Conservation (phyloP, 768 basidiomycete species). For the Mrakia gelida region DNA sequence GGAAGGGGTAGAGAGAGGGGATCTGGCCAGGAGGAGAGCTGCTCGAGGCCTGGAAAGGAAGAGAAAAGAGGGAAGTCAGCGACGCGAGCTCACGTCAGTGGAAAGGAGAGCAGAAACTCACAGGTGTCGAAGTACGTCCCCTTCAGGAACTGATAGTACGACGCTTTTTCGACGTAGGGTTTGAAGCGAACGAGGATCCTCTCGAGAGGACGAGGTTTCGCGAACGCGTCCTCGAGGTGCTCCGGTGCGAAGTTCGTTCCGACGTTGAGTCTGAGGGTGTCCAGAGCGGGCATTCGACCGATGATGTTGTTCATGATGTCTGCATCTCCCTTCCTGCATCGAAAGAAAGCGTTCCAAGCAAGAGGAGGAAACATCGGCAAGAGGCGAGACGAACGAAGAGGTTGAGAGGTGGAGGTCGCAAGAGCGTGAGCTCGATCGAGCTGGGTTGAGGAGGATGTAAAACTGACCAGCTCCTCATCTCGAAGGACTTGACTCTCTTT, state of each 20-base stretch:
- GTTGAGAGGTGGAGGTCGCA: neutral
- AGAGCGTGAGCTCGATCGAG: neutral
- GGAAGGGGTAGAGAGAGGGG: constrained; percentile 52
- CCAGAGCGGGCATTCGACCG: neutral
- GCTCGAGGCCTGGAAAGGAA: neutral
- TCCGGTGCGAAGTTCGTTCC: constrained; percentile 79
- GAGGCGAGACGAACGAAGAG: neutral
- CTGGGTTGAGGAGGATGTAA: neutral
- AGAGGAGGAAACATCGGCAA: neutral
- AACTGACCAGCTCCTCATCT: constrained; percentile 27
- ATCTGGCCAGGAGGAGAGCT: constrained; percentile 48
- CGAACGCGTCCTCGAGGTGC: constrained; percentile 67
- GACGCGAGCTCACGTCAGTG: too few species aligned
- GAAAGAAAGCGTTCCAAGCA: neutral
- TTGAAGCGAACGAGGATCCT: constrained; percentile 67
- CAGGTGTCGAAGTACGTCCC: constrained; percentile 43
- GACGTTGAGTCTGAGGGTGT: constrained; percentile 57
- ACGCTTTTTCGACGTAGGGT: constrained; percentile 71
- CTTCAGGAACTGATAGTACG: constrained; percentile 77
- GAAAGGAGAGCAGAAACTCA: too few species aligned
- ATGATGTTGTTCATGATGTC: constrained; percentile 61
- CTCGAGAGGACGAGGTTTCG: constrained; percentile 52
- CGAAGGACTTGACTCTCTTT: constrained; percentile 13
- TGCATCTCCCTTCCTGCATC: constrained; percentile 60
- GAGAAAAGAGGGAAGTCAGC: too few species aligned